Percentiles rank a stretch among this genome's conserved stretches.
These are phyloP conservation scores for Trametes sp. DNA, from an alignment of 1,284 basidiomycete genomes.

Conservation along the genomic window DNA sequence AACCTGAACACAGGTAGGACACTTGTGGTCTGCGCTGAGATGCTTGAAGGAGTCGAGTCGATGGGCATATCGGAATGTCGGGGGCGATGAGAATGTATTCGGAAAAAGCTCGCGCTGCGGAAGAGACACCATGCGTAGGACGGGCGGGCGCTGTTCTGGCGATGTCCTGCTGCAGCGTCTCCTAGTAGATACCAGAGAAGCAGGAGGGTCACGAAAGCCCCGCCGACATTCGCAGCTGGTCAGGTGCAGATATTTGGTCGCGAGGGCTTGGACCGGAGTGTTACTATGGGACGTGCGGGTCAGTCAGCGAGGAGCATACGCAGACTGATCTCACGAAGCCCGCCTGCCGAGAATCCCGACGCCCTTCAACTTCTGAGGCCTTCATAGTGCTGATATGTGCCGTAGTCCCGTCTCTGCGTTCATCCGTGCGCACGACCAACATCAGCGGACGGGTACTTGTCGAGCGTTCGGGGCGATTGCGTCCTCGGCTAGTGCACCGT, in stretches of 20 bases:
- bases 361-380: neutral
- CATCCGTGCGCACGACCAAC: neutral
- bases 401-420: neutral
- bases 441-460: neutral
- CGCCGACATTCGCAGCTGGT: neutral
- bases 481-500: too few relatives aligned
- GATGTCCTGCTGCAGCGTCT: neutral
- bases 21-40: too few relatives aligned
- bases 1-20: too few relatives aligned
- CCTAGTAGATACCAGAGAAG: conserved; percentile 1
- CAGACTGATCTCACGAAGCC: neutral
- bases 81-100: too few relatives aligned
- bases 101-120: too few relatives aligned
- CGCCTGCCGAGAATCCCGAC: neutral
- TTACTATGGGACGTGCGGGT: conserved; percentile 1
- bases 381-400: neutral
- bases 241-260: neutral
- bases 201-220: neutral
- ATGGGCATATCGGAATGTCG: too few relatives aligned
- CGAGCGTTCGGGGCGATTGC: neutral
- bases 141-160: neutral
- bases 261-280: neutral
- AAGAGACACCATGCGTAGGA: neutral
- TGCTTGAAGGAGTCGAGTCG: too few relatives aligned
- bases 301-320: neutral